Percentiles rank a stretch among this genome's conserved stretches.
phyloP scores from a whole-genome alignment of 306 rosid species.

The Gastrolobium bilobum region DNA sequence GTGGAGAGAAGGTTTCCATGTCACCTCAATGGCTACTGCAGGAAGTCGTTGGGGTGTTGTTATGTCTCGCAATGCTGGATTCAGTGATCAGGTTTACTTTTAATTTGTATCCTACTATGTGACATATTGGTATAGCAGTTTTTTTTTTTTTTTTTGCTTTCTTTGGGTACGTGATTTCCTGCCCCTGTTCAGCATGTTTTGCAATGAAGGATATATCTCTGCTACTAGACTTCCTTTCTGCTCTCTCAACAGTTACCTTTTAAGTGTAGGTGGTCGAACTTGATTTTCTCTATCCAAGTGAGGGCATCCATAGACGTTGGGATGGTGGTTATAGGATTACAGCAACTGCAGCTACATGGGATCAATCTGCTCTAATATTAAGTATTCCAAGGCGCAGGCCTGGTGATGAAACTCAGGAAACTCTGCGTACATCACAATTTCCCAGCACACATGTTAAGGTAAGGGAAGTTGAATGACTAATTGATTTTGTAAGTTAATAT shows the following conservation, averaged over 20 bases:
- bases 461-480: slow-evolving; percentile 20
- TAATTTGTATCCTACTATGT: slow-evolving; percentile 17
- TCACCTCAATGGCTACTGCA: slow-evolving; percentile 98
- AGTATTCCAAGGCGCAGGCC: slow-evolving; percentile 92
- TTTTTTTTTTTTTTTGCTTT: not conserved
- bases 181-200: not conserved
- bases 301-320: slow-evolving; percentile 98
- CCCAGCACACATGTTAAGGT: slow-evolving; percentile 98
- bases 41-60: slow-evolving; percentile 98
- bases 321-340: slow-evolving; percentile 91
- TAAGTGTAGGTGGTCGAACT: slow-evolving; percentile 86
- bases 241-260: not conserved
- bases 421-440: slow-evolving; percentile 93
- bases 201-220: not conserved
- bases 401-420: slow-evolving; percentile 95
- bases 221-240: not conserved
- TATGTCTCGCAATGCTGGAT: slow-evolving; percentile 98
- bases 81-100: slow-evolving; percentile 83
- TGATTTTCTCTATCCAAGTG: slow-evolving; percentile 98
- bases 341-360: slow-evolving; percentile 93
- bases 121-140: not conserved
- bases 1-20: slow-evolving; percentile 98
- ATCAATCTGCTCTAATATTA: slow-evolving; percentile 94
- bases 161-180: not conserved
- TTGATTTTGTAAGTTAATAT: slow-evolving; percentile 29